Conservation (phyloP, 2,329 filamentous ascomycete species). For the Malbranchea zuffiana region DNA sequence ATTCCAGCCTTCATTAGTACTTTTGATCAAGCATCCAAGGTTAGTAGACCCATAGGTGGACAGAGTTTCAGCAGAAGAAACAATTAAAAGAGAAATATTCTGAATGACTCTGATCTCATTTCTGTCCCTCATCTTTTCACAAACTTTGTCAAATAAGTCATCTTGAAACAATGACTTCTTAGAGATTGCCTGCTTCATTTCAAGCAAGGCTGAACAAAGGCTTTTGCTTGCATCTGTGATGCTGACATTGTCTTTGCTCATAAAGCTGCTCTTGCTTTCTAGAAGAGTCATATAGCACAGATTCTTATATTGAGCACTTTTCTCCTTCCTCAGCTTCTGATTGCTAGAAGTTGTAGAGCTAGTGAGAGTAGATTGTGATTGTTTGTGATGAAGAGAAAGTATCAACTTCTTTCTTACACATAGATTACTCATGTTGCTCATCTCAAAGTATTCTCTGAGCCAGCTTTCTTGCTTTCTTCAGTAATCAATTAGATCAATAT, state of each 20-base stretch:
- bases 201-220: constrained; percentile 24
- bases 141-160: constrained; percentile 25
- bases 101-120: constrained; percentile 29
- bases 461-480: constrained; percentile 18
- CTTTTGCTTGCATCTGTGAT: constrained; percentile 26
- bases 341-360: constrained; percentile 28
- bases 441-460: constrained; percentile 22
- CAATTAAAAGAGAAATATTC: constrained; percentile 27
- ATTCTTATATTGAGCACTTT: constrained; percentile 29
- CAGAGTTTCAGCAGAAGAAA: constrained; percentile 29
- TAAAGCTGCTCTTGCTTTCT: constrained; percentile 32
- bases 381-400: constrained; percentile 21
- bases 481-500: constrained; percentile 21
- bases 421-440: constrained; percentile 24
- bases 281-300: constrained; percentile 31
- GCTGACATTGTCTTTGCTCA: constrained; percentile 26
- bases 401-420: constrained; percentile 25
- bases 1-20: constrained; percentile 36
- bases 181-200: constrained; percentile 23
- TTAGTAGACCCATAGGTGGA: constrained; percentile 20
- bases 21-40: constrained; percentile 30
- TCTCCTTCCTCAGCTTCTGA: constrained; percentile 31
- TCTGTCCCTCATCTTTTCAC: constrained; percentile 20
- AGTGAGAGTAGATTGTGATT: constrained; percentile 17
- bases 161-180: constrained; percentile 26